Conservation (phyloP, 1,284 basidiomycete genomes). For the Malassezia equina region DNA sequence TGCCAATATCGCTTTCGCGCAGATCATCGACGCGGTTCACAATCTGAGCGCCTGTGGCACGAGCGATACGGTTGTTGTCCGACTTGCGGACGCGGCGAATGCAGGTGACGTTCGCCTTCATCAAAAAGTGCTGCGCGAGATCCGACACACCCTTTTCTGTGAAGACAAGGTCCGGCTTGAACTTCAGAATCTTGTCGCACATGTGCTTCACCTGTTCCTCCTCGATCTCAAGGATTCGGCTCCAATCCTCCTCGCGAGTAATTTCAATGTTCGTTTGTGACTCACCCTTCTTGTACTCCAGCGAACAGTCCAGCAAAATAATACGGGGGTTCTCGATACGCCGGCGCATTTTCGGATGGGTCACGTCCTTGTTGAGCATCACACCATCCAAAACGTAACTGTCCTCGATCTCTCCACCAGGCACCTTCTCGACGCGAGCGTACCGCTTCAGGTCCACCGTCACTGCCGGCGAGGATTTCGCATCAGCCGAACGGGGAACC, state of each 20-base stretch:
- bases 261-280: conserved; percentile 98
- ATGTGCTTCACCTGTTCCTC: conserved; percentile 90
- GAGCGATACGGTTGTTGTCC: conserved; percentile 95
- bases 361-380: conserved; percentile 98
- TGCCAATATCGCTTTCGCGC: conserved; percentile 80
- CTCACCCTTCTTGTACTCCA: conserved; percentile 99
- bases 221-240: conserved; percentile 82
- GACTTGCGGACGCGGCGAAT: conserved; percentile 91
- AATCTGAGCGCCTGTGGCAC: conserved; percentile 89
- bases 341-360: conserved; percentile 90
- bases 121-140: conserved; percentile 82
- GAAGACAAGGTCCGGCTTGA: conserved; percentile 88
- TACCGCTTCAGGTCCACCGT: conserved; percentile 97
- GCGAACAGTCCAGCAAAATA: conserved; percentile 81
- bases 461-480: conserved; percentile 52
- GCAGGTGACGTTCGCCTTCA: conserved; percentile 79
- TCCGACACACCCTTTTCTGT: conserved; percentile 95
- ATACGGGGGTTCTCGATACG: conserved; percentile 83
- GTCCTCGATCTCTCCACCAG: conserved; percentile 92
- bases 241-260: conserved; percentile 86
- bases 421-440: conserved; percentile 91
- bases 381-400: conserved; percentile 77
- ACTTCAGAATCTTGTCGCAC: conserved; percentile 77
- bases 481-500: conserved; percentile 13
- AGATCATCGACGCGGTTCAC: conserved; percentile 94